These are phyloP conservation scores for Metschnikowia borealis DNA, from an alignment of 805 yeast genomes.

Conservation along the genomic window DNA sequence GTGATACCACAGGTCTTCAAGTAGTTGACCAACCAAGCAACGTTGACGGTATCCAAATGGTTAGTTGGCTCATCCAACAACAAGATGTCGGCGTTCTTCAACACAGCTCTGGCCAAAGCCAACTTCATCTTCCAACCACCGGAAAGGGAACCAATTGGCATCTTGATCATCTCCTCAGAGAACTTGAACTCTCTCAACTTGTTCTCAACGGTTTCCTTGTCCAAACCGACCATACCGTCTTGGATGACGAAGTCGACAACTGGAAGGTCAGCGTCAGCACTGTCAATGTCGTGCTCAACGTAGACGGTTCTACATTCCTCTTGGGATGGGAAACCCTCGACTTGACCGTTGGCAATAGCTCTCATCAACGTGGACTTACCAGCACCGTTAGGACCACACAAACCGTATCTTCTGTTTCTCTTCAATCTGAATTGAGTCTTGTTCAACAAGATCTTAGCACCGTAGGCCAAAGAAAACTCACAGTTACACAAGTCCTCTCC, in stretches of 20 bases:
- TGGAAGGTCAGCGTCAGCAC: conserved; percentile 93
- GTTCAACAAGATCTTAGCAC: conserved; percentile 99
- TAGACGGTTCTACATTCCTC: conserved; percentile 98
- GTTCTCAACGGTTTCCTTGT: conserved; percentile 64
- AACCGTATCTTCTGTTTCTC: conserved; percentile 99
- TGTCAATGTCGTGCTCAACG: conserved; percentile 99
- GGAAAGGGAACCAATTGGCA: conserved; percentile 95
- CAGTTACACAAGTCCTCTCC: conserved; percentile 99
- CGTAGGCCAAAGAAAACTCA: conserved; percentile 99
- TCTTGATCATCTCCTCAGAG: conserved; percentile 86
- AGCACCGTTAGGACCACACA: conserved; percentile 63
- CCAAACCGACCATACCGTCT: conserved; percentile 70
- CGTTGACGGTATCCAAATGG: conserved; percentile 99
- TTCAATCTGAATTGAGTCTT: conserved; percentile 98
- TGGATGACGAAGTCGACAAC: conserved; percentile 89
- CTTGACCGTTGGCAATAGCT: conserved; percentile 97
- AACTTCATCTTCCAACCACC: conserved; percentile 99
- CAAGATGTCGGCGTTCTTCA: conserved; percentile 96
- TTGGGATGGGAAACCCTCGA: conserved; percentile 99
- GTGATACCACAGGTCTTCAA: conserved; percentile 97
- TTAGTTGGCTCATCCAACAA: conserved; percentile 99
- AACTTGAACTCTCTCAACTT: conserved; percentile 89
- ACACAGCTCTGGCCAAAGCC: conserved; percentile 98
- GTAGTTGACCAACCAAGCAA: conserved; percentile 99
- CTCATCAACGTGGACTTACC: conserved; percentile 73